Evolutionary conservation across 768 basidiomycete genomes (phyloP).

Genomic region (Pleurotus ostreatus): DNA sequence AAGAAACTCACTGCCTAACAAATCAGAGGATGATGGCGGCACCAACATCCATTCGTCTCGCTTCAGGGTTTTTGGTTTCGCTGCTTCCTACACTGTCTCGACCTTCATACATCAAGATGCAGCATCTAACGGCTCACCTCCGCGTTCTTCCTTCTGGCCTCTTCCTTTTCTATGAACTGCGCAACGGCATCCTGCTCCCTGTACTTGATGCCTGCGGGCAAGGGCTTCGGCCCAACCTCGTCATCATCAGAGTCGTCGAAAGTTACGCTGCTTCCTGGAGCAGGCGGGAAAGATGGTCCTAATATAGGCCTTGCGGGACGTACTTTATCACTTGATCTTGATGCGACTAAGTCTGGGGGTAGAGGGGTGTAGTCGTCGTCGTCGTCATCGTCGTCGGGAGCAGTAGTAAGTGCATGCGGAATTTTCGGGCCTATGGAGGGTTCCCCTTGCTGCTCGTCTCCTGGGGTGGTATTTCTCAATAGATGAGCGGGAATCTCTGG

Average conservation of each 20-base stretch:
- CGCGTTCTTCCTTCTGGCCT: conserved; percentile 62
- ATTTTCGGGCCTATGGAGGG: conserved; percentile 14
- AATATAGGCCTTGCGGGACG: conserved; percentile 23
- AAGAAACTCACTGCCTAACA: conserved; percentile 64
- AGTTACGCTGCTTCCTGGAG: conserved; percentile 21
- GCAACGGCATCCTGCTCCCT: conserved; percentile 61
- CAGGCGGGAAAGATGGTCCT: conserved; percentile 44
- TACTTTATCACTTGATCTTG: conserved; percentile 29
- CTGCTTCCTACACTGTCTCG: conserved; percentile 51
- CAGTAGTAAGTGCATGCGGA: conserved; percentile 7
- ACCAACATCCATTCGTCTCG: conserved; percentile 99
- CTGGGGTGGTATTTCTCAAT: conserved; percentile 14
- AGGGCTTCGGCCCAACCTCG: conserved; percentile 82
- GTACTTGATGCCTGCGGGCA: conserved; percentile 42
- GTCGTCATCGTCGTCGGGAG: conserved; percentile 45
- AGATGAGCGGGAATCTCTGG: conserved; percentile 55
- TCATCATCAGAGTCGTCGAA: conserved; percentile 66
- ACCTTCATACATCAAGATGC: background rate
- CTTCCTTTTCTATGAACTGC: conserved; percentile 85
- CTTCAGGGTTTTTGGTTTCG: conserved; percentile 71
- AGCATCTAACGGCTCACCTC: conserved; percentile 40
- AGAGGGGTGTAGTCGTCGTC: conserved; percentile 75
- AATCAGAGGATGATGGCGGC: conserved; percentile 78
- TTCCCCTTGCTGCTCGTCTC: conserved; percentile 19
- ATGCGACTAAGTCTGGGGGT: conserved; percentile 63